Percentiles rank a stretch among this genome's conserved stretches.
These are phyloP conservation scores for Phytophthora syringae DNA, from an alignment of 352 stramenopile genomes.

Conservation along the genomic window DNA sequence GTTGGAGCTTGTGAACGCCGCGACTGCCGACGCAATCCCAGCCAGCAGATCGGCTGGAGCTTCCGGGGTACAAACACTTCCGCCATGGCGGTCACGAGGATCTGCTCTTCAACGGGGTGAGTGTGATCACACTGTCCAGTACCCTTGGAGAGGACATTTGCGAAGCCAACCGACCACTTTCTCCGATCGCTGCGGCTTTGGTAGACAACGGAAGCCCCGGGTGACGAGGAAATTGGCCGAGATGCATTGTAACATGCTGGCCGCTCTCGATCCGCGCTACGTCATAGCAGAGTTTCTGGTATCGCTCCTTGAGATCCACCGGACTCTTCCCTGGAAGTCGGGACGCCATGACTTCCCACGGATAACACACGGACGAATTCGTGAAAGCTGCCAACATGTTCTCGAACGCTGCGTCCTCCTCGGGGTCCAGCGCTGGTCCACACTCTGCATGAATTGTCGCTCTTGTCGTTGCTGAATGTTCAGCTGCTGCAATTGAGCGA, in stretches of 20 bases:
- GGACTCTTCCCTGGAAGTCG: conserved; percentile 58
- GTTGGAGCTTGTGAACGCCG: conserved; percentile 58
- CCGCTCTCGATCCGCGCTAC: conserved; percentile 73
- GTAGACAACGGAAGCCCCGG: conserved; percentile 14
- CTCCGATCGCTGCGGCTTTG: conserved; percentile 20
- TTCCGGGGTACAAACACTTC: conserved; percentile 57
- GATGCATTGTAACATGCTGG: conserved; percentile 67
- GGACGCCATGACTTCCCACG: conserved; percentile 67
- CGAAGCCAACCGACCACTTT: conserved; percentile 12
- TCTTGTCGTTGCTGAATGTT: conserved; percentile 50
- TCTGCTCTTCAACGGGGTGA: conserved; percentile 60
- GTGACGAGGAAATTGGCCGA: conserved; percentile 39
- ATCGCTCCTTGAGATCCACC: conserved; percentile 65
- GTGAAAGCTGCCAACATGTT: conserved; percentile 58
- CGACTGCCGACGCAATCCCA: conserved; percentile 60
- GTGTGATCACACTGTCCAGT: conserved; percentile 61
- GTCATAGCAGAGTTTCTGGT: conserved; percentile 81
- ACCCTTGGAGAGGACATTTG: conserved; percentile 33
- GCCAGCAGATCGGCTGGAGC: conserved; percentile 55
- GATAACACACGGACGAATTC: conserved; percentile 47
- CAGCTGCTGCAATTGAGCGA: conserved; percentile 55
- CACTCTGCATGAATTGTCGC: conserved; percentile 56
- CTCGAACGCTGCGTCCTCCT: conserved; percentile 75
- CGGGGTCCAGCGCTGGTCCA: conserved; percentile 67
- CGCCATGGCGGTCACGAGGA: conserved; percentile 56